Conservation (phyloP, 2,329 filamentous ascomycete species). For the Davidsoniella australis region DNA sequence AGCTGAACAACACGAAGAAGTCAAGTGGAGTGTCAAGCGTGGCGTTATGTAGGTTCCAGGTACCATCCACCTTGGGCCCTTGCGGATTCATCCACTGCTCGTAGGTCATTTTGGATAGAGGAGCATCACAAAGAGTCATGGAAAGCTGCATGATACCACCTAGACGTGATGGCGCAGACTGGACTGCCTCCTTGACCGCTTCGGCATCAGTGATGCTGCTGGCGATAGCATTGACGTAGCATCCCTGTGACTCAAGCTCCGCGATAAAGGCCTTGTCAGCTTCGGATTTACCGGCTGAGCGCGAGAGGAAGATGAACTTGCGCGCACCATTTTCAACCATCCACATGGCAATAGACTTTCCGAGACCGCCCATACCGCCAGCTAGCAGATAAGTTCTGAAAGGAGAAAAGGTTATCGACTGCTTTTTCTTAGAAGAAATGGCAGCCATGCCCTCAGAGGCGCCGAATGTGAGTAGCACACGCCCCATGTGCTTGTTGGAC, state of each 20-base stretch:
- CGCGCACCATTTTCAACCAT: slow-evolving; percentile 15
- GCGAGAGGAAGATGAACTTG: slow-evolving; percentile 18
- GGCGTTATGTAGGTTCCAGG: slow-evolving; percentile 17
- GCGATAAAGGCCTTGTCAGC: slow-evolving; percentile 13
- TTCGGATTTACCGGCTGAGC: slow-evolving; percentile 16
- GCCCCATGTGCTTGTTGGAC: slow-evolving; percentile 13
- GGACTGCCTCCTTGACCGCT: slow-evolving; percentile 10
- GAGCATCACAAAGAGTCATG: slow-evolving; percentile 21
- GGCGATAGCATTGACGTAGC: slow-evolving; percentile 7
- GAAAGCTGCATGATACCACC: slow-evolving; percentile 18
- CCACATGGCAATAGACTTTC: slow-evolving; percentile 13
- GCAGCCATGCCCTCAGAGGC: not conserved
- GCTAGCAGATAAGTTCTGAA: slow-evolving; percentile 14
- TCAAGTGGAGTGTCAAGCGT: slow-evolving; percentile 16
- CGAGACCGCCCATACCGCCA: slow-evolving; percentile 16
- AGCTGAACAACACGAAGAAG: slow-evolving; percentile 24
- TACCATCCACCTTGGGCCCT: slow-evolving; percentile 22
- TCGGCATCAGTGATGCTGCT: slow-evolving; percentile 13
- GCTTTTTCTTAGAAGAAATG: slow-evolving; percentile 12
- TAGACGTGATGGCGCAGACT: slow-evolving; percentile 13
- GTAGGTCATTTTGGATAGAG: slow-evolving; percentile 18
- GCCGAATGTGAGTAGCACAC: slow-evolving; percentile 20
- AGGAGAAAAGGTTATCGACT: too few relatives aligned
- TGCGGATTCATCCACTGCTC: slow-evolving; percentile 16
- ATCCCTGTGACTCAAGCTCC: slow-evolving; percentile 10